These are phyloP conservation scores for Citrus inodora DNA, from an alignment of 345 rosid species.

Conservation along the genomic window DNA sequence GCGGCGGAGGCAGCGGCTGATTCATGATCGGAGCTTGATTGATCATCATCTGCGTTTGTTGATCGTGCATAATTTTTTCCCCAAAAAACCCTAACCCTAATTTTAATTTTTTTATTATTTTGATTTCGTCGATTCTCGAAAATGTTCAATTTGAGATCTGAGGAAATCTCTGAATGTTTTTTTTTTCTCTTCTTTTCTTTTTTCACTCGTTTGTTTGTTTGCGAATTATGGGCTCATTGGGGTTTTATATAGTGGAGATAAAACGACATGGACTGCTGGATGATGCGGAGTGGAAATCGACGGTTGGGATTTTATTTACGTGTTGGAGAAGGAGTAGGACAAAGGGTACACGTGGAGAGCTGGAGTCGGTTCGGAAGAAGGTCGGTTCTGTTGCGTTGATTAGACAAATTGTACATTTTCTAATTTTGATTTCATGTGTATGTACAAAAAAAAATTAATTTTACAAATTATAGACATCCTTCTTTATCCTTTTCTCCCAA, in stretches of 20 bases:
- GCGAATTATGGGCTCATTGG: neutral
- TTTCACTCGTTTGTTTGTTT: neutral
- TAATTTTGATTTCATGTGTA: neutral
- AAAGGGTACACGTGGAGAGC: neutral
- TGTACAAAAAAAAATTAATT: neutral
- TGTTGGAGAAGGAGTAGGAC: neutral
- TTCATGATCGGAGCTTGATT: constrained; percentile 43
- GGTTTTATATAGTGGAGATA: neutral
- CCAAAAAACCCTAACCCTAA: constrained; percentile 9
- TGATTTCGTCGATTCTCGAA: neutral
- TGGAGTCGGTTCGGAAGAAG: neutral
- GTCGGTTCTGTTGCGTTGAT: constrained; percentile 5
- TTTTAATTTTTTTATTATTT: neutral
- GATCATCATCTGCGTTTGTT: constrained; percentile 42
- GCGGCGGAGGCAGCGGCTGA: constrained; percentile 35
- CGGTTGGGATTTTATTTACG: neutral
- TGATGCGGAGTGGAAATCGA: neutral
- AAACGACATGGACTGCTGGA: neutral
- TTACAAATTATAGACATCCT: too few relatives aligned
- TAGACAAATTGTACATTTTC: neutral
- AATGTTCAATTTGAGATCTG: neutral
- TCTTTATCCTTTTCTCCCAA: too few relatives aligned
- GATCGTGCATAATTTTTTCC: constrained; percentile 47
- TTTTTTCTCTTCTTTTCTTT: neutral
- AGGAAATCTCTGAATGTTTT: neutral